A percentile compares a stretch with the other conserved stretches of the same genome.
Evolutionary conservation across 371 early-diverging fungal genomes (phyloP).

Genomic region (Actinomortierella wolfii): DNA sequence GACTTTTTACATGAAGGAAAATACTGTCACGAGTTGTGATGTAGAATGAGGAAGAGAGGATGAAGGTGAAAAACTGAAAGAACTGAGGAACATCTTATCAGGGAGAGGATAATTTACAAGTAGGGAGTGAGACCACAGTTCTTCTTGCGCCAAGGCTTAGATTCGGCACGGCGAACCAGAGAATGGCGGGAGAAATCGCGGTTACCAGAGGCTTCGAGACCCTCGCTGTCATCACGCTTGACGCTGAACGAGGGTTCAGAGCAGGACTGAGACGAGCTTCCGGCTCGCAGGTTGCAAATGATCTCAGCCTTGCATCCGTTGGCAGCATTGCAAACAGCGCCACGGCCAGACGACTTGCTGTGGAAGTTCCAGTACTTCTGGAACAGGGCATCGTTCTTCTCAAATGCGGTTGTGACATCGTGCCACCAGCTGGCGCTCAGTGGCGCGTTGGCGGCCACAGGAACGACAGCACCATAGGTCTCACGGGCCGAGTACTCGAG

Average conservation of each 20-base stretch:
- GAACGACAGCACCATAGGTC: slow-evolving; percentile 44
- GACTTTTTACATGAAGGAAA: too few species aligned
- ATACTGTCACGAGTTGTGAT: too few species aligned
- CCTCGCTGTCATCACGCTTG: slow-evolving; percentile 4
- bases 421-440: slow-evolving; percentile 67
- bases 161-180: slow-evolving; percentile 18
- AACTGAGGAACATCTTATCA: too few species aligned
- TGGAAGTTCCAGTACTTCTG: slow-evolving; percentile 52
- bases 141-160: slow-evolving; percentile 26
- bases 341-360: slow-evolving; percentile 48
- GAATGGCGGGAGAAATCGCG: slow-evolving; percentile 1
- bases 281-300: slow-evolving; percentile 59
- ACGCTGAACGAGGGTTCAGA: slow-evolving; percentile 2
- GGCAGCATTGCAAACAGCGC: slow-evolving; percentile 39
- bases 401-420: slow-evolving; percentile 56
- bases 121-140: slow-evolving; percentile 21
- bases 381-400: slow-evolving; percentile 47
- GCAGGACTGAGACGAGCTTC: slow-evolving; percentile 49
- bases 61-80: too few species aligned
- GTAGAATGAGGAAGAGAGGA: too few species aligned
- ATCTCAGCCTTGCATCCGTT: slow-evolving; percentile 48
- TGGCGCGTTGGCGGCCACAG: slow-evolving; percentile 39
- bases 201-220: neutral
- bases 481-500: slow-evolving; percentile 62
- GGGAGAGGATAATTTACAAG: too few species aligned